Evolutionary conservation across 73 alveolate genomes (phyloP), one percentile per base, ranked within the genome.

Genomic region (Paramecium primaurelia): DNA sequence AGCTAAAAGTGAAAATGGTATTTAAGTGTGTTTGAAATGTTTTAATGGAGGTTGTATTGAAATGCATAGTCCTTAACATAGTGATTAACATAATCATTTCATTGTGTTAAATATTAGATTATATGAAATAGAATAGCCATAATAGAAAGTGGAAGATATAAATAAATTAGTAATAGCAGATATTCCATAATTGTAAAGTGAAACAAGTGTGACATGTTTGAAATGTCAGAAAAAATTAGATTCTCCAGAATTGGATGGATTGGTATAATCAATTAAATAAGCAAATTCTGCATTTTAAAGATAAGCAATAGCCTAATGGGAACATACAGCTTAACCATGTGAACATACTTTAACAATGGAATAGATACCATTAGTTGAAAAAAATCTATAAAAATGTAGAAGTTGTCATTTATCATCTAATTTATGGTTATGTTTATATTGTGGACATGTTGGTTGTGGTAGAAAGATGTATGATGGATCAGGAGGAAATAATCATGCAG

Each of bases 391-490:
- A 36, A 96, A 97, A 77, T 98, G 99, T 83, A 93, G 93, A 47
- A 96, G 92, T 85, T 98, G 99, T 87, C 99, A 98, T 54, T 95
- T 98, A 40, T 84, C 98, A 34, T 88, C 99, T 6, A 98, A 98
- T 92, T 95, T 98, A 45, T 98, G 99, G 99, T 94, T 98, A 68
- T 98, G 99, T 91, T 94, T 98, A 94, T 92, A 98, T 6, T 98
- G 99, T 92, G 99, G 99, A 8, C 95, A 98, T 93, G 94, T 98
- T 51, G 99, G 99, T 9, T 98, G 99, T 93, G 99, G 99, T 26
- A 93, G 99, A 90, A 96, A 98, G 92, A 97, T 97, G 77, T 94
- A 93, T 58, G 99, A 96, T 77, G 99, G 99, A 26, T 92, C 99
- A 45, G 99, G 99, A 18, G 99, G 99, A 30, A 98, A 98, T 92